phyloP scores from a whole-genome alignment of 2,329 filamentous ascomycete genomes.

The Penicillium sumatraense region DNA sequence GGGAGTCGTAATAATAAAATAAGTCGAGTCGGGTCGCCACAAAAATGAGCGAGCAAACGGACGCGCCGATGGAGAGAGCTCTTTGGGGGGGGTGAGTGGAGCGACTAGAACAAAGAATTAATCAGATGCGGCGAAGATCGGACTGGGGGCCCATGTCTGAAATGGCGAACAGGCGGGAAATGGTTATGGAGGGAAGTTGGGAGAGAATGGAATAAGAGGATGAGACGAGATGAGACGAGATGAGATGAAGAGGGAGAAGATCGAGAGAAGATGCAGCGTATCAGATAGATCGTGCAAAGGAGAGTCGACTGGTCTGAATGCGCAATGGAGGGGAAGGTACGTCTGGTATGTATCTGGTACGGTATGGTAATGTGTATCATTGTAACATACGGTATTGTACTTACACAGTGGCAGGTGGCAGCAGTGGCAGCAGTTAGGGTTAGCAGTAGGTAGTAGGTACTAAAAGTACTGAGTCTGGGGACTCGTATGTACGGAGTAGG shows the following conservation, averaged over 20 bases:
- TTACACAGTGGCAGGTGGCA: too few species aligned
- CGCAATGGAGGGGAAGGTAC: neutral
- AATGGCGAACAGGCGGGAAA: neutral
- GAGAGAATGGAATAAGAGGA: neutral
- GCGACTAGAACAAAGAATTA: constrained; percentile 26
- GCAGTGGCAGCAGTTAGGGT: too few species aligned
- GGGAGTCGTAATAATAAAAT: neutral
- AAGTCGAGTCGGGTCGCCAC: neutral
- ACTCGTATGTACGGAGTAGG: too few species aligned
- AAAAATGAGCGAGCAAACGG: constrained; percentile 20
- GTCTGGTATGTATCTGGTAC: neutral
- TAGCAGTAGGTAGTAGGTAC: too few species aligned
- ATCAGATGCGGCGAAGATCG: constrained; percentile 20
- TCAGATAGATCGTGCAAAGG: constrained; percentile 25
- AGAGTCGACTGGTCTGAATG: neutral
- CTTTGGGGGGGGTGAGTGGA: constrained; percentile 17
- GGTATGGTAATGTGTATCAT: too few species aligned
- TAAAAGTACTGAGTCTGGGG: too few species aligned
- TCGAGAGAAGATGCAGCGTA: constrained; percentile 14
- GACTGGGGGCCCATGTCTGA: constrained; percentile 12
- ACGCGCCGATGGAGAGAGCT: constrained; percentile 11
- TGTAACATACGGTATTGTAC: too few species aligned
- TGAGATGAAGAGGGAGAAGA: neutral
- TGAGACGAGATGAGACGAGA: constrained; percentile 4
- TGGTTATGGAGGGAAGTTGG: neutral